Evolutionary conservation across 1,284 basidiomycete species (phyloP).

Genomic region (Apiotrichum veenhuisii): DNA sequence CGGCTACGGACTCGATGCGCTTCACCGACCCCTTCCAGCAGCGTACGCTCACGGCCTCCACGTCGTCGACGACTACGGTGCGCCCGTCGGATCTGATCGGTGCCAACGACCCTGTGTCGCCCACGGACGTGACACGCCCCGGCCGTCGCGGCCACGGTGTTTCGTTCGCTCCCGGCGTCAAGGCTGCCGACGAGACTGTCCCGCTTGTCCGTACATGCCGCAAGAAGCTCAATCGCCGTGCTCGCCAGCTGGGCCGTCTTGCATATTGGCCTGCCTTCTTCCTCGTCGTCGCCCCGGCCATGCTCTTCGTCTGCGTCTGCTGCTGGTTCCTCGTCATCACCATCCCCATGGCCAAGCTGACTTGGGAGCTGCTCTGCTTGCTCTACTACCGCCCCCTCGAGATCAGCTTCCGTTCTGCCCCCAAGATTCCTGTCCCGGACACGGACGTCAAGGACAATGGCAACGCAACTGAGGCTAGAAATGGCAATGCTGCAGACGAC

Average conservation of each 20-base stretch:
- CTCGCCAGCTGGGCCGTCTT: constrained; percentile 53
- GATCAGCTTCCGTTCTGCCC: constrained; percentile 75
- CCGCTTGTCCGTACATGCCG: constrained; percentile 1
- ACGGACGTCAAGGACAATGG: constrained; percentile 7
- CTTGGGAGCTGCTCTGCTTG: constrained; percentile 85
- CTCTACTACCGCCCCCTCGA: constrained; percentile 75
- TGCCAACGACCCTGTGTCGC: constrained; percentile 4
- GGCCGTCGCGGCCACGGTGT: constrained; percentile 27
- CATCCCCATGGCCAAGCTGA: constrained; percentile 96
- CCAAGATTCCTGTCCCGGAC: constrained; percentile 32
- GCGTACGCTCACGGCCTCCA: constrained; percentile 8
- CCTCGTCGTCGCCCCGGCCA: constrained; percentile 77
- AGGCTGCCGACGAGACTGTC: constrained; percentile 5
- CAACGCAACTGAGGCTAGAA: no score
- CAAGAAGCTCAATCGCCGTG: constrained; percentile 37
- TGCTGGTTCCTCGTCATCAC: constrained; percentile 93
- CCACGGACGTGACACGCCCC: constrained; percentile 1
- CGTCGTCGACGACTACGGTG: constrained; percentile 24
- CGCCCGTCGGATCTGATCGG: constrained; percentile 4
- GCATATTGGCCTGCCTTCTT: constrained; percentile 76
- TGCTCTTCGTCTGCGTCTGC: constrained; percentile 77
- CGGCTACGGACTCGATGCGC: not conserved
- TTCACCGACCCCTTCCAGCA: constrained; percentile 1
- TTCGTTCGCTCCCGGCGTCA: constrained; percentile 33
- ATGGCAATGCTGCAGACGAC: constrained; percentile 16